phyloP scores from a whole-genome alignment of 192 early-diverging fungal genomes.

The Backusella macrospora region DNA sequence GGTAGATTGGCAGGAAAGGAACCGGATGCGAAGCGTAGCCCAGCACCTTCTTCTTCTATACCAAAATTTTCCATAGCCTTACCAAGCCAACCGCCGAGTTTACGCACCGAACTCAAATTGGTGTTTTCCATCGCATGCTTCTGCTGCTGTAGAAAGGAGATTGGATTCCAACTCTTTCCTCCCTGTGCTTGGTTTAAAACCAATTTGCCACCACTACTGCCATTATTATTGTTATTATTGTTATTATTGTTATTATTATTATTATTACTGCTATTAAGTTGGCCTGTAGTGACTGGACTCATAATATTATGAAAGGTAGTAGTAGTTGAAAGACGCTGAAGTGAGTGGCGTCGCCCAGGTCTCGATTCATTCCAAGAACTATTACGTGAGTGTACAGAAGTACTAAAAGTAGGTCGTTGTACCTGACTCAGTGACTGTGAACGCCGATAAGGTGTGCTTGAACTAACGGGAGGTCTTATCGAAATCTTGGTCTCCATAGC shows the following conservation, averaged over 20 bases:
- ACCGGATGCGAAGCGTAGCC: conserved; percentile 17
- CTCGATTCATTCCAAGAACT: conserved; percentile 7
- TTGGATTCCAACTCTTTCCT: conserved; percentile 46
- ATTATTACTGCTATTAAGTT: background rate
- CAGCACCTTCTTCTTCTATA: conserved; percentile 54
- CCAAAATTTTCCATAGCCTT: conserved; percentile 70
- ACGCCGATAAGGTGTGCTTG: conserved; percentile 18
- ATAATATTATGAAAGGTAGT: background rate
- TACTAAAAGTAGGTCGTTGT: background rate
- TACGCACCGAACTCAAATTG: conserved; percentile 50
- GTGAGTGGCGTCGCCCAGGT: conserved; percentile 14
- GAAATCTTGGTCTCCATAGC: background rate
- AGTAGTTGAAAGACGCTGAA: background rate
- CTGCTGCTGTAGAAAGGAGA: conserved; percentile 58
- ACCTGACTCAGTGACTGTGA: conserved; percentile 22
- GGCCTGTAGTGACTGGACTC: background rate
- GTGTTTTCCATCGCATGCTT: conserved; percentile 52
- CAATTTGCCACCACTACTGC: background rate
- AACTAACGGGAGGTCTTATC: background rate
- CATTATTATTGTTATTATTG: background rate
- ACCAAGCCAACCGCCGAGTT: conserved; percentile 57
- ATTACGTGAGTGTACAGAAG: conserved; percentile 22
- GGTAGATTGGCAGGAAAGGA: conserved; percentile 19
- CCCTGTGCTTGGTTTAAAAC: background rate
- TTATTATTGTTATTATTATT: background rate